These are phyloP conservation scores for Quercus variabilis DNA, from an alignment of 306 rosid species.

Conservation along the genomic window DNA sequence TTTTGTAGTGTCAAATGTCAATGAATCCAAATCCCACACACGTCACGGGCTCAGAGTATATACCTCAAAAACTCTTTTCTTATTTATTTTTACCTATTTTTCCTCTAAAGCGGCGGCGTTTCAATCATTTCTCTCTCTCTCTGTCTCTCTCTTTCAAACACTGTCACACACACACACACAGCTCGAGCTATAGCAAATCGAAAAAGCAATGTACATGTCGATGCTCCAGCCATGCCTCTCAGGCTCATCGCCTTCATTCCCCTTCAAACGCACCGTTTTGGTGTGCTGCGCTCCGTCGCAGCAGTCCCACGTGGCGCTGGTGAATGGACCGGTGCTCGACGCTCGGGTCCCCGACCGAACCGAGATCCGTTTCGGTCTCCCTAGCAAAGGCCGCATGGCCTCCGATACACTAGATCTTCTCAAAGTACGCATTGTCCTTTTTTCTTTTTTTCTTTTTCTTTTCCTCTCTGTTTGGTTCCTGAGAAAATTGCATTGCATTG, in stretches of 20 bases:
- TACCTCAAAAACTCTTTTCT: too few relatives aligned
- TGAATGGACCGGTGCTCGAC: conserved; percentile 38
- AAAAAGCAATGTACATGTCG: conserved; percentile 11
- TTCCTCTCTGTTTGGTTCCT: neutral
- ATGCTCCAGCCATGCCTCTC: conserved; percentile 25
- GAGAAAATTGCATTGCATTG: neutral
- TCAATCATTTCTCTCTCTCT: neutral
- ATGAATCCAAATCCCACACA: too few relatives aligned
- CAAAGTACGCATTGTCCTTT: conserved; percentile 32
- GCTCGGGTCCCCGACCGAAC: conserved; percentile 22
- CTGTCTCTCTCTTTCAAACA: neutral
- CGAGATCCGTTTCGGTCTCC: conserved; percentile 78
- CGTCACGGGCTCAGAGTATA: too few relatives aligned
- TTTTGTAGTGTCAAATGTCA: too few relatives aligned
- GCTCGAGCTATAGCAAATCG: neutral
- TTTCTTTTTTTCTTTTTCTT: too few relatives aligned
- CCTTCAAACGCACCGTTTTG: conserved; percentile 11
- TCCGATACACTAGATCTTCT: conserved; percentile 81
- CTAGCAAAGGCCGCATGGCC: conserved; percentile 93
- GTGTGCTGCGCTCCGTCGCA: conserved; percentile 36
- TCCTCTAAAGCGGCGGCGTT: neutral
- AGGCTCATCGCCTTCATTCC: neutral
- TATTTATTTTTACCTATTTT: too few relatives aligned
- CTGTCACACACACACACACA: neutral
- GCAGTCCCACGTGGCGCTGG: conserved; percentile 33